These are phyloP conservation scores for Solanum hybrid DNA, from an alignment of 305 asterid genomes.

Conservation along the genomic window DNA sequence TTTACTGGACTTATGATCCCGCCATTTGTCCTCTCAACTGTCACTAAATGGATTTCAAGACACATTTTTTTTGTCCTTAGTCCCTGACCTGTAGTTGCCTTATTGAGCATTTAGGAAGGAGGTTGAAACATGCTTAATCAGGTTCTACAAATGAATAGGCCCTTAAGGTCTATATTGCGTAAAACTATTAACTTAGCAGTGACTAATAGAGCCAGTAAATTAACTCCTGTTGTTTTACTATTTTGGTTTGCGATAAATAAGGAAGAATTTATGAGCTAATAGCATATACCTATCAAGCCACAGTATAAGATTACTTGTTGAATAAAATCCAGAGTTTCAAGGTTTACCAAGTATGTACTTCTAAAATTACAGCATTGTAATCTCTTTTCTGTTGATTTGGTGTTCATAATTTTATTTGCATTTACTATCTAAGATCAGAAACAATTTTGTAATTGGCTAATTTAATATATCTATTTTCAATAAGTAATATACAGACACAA, in stretches of 20 bases:
- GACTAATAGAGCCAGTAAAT: background rate
- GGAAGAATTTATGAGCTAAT: background rate
- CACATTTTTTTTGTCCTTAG: background rate
- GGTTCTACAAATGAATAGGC: background rate
- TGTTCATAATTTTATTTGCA: background rate
- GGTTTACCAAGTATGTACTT: background rate
- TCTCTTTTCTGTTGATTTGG: background rate
- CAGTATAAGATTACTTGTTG: background rate
- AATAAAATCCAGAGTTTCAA: background rate
- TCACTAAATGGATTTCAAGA: background rate
- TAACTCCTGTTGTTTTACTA: background rate
- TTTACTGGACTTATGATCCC: background rate
- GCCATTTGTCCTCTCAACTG: background rate
- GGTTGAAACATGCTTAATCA: background rate
- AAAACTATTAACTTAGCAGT: background rate
- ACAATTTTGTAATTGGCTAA: background rate
- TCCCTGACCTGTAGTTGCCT: background rate
- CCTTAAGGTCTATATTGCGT: background rate
- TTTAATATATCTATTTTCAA: background rate
- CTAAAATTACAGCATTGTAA: background rate
- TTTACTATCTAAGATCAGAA: background rate
- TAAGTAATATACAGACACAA: background rate
- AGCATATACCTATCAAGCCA: background rate
- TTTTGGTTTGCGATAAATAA: background rate
- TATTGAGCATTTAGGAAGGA: background rate